These are phyloP conservation scores for Arachnopeziza araneosa DNA, from an alignment of 2,329 filamentous ascomycete genomes.

Conservation along the genomic window DNA sequence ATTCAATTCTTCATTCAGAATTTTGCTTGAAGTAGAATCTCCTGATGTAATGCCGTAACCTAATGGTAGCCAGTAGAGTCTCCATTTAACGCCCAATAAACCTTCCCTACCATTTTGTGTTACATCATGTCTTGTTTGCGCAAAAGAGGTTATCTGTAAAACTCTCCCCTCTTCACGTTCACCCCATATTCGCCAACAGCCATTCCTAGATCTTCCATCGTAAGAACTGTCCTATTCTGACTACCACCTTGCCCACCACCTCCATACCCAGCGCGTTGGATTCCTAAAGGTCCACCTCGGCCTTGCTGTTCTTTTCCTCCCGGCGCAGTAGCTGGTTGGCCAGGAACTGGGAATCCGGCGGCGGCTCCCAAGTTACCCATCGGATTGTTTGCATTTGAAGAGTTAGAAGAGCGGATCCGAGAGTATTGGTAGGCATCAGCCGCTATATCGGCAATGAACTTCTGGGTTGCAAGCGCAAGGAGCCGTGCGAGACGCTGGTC, in stretches of 20 bases:
- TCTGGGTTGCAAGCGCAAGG: constrained; percentile 94
- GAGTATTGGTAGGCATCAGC: constrained; percentile 98
- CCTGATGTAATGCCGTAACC: neutral
- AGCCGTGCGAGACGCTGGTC: constrained; percentile 87
- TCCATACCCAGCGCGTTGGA: constrained; percentile 71
- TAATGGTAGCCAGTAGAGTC: neutral
- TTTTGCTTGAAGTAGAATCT: neutral
- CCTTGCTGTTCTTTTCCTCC: constrained; percentile 50
- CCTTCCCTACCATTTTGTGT: neutral
- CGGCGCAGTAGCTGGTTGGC: constrained; percentile 53
- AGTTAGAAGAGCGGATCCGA: constrained; percentile 89
- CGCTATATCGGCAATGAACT: constrained; percentile 96
- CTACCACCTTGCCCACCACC: constrained; percentile 85
- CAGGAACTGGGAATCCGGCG: constrained; percentile 61
- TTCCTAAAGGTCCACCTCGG: constrained; percentile 42
- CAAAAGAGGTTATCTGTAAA: constrained; percentile 63
- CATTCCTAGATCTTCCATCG: constrained; percentile 98
- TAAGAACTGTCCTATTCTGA: constrained; percentile 88
- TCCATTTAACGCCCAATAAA: constrained; percentile 11
- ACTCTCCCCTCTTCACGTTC: constrained; percentile 95
- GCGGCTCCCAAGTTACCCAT: constrained; percentile 80
- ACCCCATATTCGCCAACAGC: constrained; percentile 96
- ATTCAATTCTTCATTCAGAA: neutral
- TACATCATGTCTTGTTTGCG: neutral
- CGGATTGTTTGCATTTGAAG: constrained; percentile 78